A percentile compares a stretch with the other conserved stretches of the same genome.
phyloP scores from a whole-genome alignment of 2,329 filamentous ascomycete species.

The Dactylonectria estremocensis region DNA sequence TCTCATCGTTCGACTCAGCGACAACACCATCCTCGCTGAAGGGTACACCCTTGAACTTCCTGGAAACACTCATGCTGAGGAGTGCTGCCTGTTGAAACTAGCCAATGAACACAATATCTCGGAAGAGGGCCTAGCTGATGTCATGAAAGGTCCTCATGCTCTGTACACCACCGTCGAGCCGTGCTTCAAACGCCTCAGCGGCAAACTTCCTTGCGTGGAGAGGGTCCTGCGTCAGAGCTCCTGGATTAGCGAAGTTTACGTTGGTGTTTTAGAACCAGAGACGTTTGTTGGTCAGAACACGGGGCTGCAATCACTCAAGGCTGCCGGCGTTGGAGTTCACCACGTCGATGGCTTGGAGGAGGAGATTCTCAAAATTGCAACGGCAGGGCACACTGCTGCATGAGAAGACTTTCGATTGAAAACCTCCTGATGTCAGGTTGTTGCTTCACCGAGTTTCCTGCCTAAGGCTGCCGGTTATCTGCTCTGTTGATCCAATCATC shows the following conservation, averaged over 20 bases:
- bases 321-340: conserved; percentile 81
- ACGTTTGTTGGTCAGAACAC: conserved; percentile 90
- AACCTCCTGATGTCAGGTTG: too few relatives aligned
- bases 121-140: conserved; percentile 69
- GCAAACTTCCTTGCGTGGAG: conserved; percentile 84
- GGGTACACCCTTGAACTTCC: conserved; percentile 93
- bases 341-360: conserved; percentile 83
- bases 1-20: conserved; percentile 77
- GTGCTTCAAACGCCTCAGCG: conserved; percentile 81
- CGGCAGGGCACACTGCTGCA: conserved; percentile 76
- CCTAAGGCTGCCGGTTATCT: not conserved
- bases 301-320: conserved; percentile 78
- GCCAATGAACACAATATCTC: conserved; percentile 62
- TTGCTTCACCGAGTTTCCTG: not conserved
- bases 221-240: conserved; percentile 76
- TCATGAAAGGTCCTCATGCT: conserved; percentile 53
- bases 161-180: conserved; percentile 97
- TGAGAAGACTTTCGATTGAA: conserved; percentile 16
- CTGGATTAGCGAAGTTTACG: conserved; percentile 83
- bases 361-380: conserved; percentile 87
- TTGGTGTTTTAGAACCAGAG: conserved; percentile 90
- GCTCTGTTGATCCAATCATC: not conserved
- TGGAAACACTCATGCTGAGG: conserved; percentile 97
- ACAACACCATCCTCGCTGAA: conserved; percentile 77
- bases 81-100: conserved; percentile 89